Base-by-base conservation (phyloP, 163 green algal species). In the Chlamydomonas reinhardtii region DNA sequence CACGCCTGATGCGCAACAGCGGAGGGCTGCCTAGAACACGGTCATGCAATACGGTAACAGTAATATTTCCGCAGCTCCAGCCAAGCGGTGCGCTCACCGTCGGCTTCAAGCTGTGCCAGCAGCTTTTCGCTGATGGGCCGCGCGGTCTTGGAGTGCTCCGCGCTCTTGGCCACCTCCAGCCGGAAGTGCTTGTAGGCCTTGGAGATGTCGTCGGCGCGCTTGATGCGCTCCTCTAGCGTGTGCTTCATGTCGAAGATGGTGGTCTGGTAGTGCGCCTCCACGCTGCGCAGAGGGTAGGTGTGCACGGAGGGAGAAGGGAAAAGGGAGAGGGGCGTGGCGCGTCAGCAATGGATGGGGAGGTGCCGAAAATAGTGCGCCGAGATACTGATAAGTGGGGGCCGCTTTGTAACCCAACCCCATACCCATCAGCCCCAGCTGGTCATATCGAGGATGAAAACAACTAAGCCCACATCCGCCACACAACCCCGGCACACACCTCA, bases 141-240 rank as follows among this genome's bases (percentile, higher is more conserved):
- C 15, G 91, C 89, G 19, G 93, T 95, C 78, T 94, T 94, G 84
- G 70, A 87, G 88, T 95, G 79, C 87, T 96, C 92, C 8, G 92
- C 86, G 19, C 54, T 85, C 87, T 93, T 92, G 39, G 91, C 90
- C 80, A 95, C 93, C 90, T 97, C 93, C 37, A 95, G 78, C n/a
- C 93, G 93, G 74, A 97, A 96, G 78, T 93, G 90, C 37, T 89
- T 89, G 85, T 94, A 95, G 14, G 92, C 90, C 73, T 91, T 90
- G 52, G 69, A 75, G 61, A 94, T 94, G 48, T 95, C 91, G 29
- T 94, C 90, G 16, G 90, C 90, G 12, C 92, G 89, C 86, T 90
- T 87, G 68, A 94, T 94, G 73, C 89, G 89, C 39, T 91, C 89
- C 74, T 90, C 87, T 52, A 68, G 56, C 59, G 74, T 83, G 83